phyloP scores from a whole-genome alignment of 345 rosid species.

The Lenwebbia sp. region DNA sequence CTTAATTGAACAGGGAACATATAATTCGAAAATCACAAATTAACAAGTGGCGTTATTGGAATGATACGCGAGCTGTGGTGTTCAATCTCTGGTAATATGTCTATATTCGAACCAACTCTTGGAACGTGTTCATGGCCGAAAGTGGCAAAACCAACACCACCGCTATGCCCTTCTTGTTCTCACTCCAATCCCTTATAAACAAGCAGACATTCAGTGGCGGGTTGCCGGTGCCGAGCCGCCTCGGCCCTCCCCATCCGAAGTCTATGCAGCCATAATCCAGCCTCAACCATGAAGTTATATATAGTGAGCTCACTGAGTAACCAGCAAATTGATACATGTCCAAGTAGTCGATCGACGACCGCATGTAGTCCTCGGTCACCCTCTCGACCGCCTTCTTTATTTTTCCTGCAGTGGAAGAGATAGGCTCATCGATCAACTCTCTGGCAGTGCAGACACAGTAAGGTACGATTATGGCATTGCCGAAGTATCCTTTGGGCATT shows the following conservation, averaged over 20 bases:
- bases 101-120: background rate
- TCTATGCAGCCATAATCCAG: background rate
- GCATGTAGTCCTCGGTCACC: background rate
- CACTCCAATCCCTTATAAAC: background rate
- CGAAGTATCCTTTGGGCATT: background rate
- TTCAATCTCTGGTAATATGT: background rate
- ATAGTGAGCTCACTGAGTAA: background rate
- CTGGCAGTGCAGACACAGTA: background rate
- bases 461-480: background rate
- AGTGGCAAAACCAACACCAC: background rate
- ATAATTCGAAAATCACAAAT: background rate
- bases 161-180: background rate
- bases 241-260: background rate
- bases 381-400: background rate
- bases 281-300: background rate
- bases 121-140: background rate
- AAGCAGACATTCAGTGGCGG: background rate
- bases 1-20: background rate
- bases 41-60: background rate
- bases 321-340: background rate
- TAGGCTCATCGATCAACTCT: background rate
- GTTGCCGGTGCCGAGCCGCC: background rate
- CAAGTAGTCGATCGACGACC: background rate
- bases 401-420: background rate
- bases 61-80: background rate